Percentiles rank a stretch among this genome's conserved stretches.
Conservation (phyloP, 2,329 filamentous ascomycete species). For the Alternaria gaisen region DNA sequence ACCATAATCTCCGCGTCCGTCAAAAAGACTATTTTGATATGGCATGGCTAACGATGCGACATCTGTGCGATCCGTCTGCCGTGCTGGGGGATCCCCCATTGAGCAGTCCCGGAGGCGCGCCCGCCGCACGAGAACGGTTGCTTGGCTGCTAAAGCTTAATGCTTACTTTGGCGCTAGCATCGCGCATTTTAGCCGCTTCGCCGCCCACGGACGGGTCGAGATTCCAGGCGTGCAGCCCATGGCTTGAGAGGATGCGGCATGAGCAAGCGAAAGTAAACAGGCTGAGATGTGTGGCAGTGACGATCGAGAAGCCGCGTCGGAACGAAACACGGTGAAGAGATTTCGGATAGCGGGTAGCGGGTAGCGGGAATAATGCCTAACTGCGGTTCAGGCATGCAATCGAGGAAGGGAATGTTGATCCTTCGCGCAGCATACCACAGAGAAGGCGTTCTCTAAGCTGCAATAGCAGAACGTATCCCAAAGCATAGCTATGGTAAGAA, state of each 20-base stretch:
- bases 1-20: conserved; percentile 1
- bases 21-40: conserved; percentile 6
- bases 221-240: conserved; percentile 20
- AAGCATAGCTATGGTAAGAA: background rate
- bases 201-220: conserved; percentile 22
- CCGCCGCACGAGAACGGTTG: conserved; percentile 9
- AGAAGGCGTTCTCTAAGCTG: background rate
- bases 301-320: conserved; percentile 14
- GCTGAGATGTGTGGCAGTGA: conserved; percentile 4
- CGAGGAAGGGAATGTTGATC: background rate
- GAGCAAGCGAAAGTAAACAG: background rate
- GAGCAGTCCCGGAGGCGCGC: conserved; percentile 14
- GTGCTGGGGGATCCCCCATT: conserved; percentile 14
- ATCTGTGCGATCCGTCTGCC: conserved; percentile 12
- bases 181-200: conserved; percentile 20
- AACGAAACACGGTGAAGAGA: conserved; percentile 13
- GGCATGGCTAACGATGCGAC: conserved; percentile 14
- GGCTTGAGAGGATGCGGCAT: conserved; percentile 2
- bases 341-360: conserved; percentile 13
- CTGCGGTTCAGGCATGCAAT: background rate
- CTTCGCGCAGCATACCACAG: background rate
- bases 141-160: conserved; percentile 26
- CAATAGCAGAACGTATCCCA: background rate
- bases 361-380: conserved; percentile 5
- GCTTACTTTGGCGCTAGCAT: conserved; percentile 1